Evolutionary conservation across 2,329 filamentous ascomycete genomes (phyloP), one percentile per base, ranked within the genome.

Genomic region (Thelonectria discophora): DNA sequence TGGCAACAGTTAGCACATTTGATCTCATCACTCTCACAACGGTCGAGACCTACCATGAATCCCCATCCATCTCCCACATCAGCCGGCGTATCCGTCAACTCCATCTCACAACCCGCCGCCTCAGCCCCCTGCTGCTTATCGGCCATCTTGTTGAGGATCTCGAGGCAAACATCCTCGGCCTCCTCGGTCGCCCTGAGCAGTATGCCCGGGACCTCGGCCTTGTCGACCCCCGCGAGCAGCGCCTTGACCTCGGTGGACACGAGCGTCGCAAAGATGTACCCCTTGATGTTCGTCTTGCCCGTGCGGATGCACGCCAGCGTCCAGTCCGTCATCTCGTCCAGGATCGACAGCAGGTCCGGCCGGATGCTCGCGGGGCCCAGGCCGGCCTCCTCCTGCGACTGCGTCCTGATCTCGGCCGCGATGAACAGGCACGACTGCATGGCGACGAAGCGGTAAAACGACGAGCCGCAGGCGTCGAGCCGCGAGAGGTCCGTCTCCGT

Each of bases 251-350:
- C 78, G 0, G 78, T 75, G 2, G 42, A 7, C 1, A 70, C 20
- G 4, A 71, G 17, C 1, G 47, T 66, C 0, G 74, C 62, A 12
- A 86, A 75, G 17, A 87, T 50, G 42, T 81, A 81, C 0, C 82
- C 81, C 64, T 87, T 87, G 18, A 82, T 73, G 56, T 86, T 87
- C 0, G 83, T 86, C 70, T 87, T 83, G 2, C 83, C 85, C 0
- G 75, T 76, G 47, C 77, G 65, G n/a, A 86, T 74, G 9, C 73
- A 75, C 6, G 67, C 63, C 46, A 82, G 67, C 1, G 68, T 67
- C 80, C 80, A 85, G 0, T 51, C 50, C 39, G 75, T 78, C 0
- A 77, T 73, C 11, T 84, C 79, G 0, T 79, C 69, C 5, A 86
- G 21, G 1, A 80, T 74, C 2, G 69, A 69, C 0, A 83, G 55